These are phyloP conservation scores for Populus simonii DNA, from an alignment of 345 rosid species.

Conservation along the genomic window DNA sequence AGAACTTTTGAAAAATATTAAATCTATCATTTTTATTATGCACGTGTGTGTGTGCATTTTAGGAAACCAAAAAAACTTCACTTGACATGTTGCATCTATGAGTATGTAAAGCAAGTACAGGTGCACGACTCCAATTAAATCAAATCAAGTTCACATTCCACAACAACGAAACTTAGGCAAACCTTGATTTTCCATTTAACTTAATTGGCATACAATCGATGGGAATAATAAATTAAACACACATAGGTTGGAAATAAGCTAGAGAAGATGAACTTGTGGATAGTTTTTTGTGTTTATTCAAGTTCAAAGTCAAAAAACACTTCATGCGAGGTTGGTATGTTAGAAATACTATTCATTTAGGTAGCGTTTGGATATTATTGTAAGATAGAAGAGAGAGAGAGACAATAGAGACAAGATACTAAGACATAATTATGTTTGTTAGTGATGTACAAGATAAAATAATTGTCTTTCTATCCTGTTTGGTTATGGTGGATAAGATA, in stretches of 20 bases:
- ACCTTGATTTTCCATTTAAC: conserved; percentile 16
- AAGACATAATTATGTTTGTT: too few relatives aligned
- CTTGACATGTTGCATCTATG: neutral
- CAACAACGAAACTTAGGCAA: neutral
- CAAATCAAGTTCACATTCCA: conserved; percentile 6
- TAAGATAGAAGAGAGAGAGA: too few relatives aligned
- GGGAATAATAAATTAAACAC: neutral
- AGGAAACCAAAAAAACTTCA: neutral
- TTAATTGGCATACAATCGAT: neutral
- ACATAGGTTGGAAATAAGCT: neutral
- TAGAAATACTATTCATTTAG: neutral
- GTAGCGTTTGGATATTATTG: too few relatives aligned
- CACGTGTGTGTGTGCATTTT: too few relatives aligned
- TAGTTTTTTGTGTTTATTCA: neutral
- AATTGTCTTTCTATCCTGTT: too few relatives aligned
- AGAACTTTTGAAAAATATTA: too few relatives aligned
- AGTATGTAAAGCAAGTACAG: neutral
- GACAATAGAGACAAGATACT: too few relatives aligned
- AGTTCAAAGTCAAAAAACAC: neutral
- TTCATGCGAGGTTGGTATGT: neutral
- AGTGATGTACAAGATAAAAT: too few relatives aligned
- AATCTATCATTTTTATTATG: too few relatives aligned
- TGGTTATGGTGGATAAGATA: too few relatives aligned
- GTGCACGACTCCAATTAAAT: neutral
- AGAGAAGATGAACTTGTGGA: neutral